phyloP scores from a whole-genome alignment of 2,329 filamentous ascomycete species.

The Berkeleyomyces rouxiae region DNA sequence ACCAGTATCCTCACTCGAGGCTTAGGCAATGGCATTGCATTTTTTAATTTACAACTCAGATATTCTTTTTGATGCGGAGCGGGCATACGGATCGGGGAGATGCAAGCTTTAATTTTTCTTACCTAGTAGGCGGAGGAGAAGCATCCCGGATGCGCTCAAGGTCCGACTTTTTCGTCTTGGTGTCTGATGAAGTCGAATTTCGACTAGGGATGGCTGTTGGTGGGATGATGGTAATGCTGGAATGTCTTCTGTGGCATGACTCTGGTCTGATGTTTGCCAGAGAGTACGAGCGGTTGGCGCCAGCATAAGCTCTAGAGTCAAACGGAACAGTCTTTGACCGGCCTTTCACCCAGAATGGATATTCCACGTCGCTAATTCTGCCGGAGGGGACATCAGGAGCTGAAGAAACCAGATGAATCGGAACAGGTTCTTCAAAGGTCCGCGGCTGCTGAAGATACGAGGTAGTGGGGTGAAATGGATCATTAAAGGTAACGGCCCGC shows the following conservation, averaged over 20 bases:
- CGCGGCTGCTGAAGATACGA: constrained; percentile 6
- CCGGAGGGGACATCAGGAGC: constrained; percentile 1
- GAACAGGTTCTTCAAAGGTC: constrained; percentile 1
- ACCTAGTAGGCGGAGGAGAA: constrained; percentile 6
- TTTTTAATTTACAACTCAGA: too few species aligned
- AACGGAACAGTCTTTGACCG: constrained; percentile 2
- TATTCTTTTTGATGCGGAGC: too few species aligned
- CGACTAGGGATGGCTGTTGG: not conserved
- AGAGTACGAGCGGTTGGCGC: constrained; percentile 5
- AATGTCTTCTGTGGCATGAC: constrained; percentile 4
- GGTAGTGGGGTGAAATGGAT: not conserved
- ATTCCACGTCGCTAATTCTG: constrained; percentile 3
- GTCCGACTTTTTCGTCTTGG: constrained; percentile 4
- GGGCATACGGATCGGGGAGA: too few species aligned
- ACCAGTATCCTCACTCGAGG: not conserved
- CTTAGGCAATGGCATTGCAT: not conserved
- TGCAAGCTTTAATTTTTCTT: not conserved
- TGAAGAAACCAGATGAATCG: not conserved
- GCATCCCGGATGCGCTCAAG: constrained; percentile 7
- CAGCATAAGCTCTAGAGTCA: constrained; percentile 5
- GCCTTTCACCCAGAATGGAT: constrained; percentile 5
- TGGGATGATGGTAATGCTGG: constrained; percentile 6
- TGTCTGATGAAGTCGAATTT: not conserved
- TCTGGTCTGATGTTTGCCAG: constrained; percentile 8
- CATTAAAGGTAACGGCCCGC: not conserved